Conservation (phyloP, 179 eudicot species). For the Vitellaria paradoxa region DNA sequence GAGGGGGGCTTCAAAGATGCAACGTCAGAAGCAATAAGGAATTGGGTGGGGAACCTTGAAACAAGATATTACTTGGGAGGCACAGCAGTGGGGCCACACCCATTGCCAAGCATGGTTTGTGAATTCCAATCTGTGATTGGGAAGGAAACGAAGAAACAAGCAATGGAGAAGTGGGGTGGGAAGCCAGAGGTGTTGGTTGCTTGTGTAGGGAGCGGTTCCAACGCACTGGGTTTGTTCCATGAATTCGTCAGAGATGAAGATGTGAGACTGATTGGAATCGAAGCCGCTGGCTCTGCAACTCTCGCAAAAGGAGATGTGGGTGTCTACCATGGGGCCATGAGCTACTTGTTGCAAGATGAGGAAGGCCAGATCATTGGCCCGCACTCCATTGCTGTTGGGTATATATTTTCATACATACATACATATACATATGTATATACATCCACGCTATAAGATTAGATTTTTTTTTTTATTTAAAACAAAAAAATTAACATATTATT, state of each 20-base stretch:
- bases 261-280: constrained; percentile 77
- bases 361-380: constrained; percentile 79
- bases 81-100: constrained; percentile 85
- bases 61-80: constrained; percentile 65
- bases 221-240: constrained; percentile 39
- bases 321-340: constrained; percentile 85
- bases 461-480: no score
- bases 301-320: constrained; percentile 78
- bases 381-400: constrained; percentile 86
- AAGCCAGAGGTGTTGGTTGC: constrained; percentile 88
- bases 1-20: constrained; percentile 62
- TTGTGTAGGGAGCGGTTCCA: constrained; percentile 90
- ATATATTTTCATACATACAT: constrained; percentile 9
- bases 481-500: no score
- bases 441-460: no score
- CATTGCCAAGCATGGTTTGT: constrained; percentile 80
- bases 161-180: constrained; percentile 91
- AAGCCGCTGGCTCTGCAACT: constrained; percentile 84
- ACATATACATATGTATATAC: neutral
- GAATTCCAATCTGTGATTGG: constrained; percentile 85
- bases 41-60: constrained; percentile 76
- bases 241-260: constrained; percentile 71
- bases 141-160: constrained; percentile 83
- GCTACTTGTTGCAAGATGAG: constrained; percentile 81
- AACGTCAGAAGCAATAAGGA: constrained; percentile 73